Evolutionary conservation across 176 grass and related monocot genomes (phyloP).

Genomic region (Oryza meridionalis): DNA sequence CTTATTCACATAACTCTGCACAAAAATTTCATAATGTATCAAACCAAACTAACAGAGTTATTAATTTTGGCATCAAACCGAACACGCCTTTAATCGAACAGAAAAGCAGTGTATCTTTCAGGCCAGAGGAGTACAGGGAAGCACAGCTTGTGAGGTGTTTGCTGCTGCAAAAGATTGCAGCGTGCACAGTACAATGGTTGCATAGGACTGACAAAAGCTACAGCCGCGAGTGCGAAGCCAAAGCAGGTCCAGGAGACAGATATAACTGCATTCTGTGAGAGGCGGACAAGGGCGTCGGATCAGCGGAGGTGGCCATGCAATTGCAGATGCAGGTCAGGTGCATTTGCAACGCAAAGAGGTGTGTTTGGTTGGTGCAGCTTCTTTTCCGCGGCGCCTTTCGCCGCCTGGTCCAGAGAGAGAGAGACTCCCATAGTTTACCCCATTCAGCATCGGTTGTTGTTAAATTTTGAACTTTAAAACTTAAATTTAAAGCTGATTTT

Average conservation of each 20-base stretch:
- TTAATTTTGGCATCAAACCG: too few relatives aligned
- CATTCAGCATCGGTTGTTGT: too few relatives aligned
- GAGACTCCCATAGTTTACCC: too few relatives aligned
- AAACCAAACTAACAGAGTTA: too few relatives aligned
- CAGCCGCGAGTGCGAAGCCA: background rate
- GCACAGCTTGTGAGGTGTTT: background rate
- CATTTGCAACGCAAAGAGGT: background rate
- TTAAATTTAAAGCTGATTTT: too few relatives aligned
- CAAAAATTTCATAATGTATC: too few relatives aligned
- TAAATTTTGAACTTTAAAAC: too few relatives aligned
- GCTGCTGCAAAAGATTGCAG: background rate
- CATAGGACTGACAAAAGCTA: background rate
- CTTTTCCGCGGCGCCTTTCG: slow-evolving; percentile 46
- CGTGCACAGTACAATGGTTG: background rate
- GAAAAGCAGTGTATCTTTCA: background rate
- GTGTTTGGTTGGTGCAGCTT: slow-evolving; percentile 30
- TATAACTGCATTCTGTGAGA: background rate
- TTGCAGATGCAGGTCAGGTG: background rate
- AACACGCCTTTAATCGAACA: background rate
- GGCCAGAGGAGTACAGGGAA: background rate
- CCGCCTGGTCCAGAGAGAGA: slow-evolving; percentile 33
- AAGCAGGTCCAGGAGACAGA: slow-evolving; percentile 7
- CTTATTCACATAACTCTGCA: too few relatives aligned
- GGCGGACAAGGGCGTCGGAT: background rate
- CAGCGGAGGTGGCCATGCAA: slow-evolving; percentile 17